Percentiles rank a stretch among this genome's conserved stretches.
These are phyloP conservation scores for Odontarrhena argentea DNA, from an alignment of 345 rosid species.

Conservation along the genomic window DNA sequence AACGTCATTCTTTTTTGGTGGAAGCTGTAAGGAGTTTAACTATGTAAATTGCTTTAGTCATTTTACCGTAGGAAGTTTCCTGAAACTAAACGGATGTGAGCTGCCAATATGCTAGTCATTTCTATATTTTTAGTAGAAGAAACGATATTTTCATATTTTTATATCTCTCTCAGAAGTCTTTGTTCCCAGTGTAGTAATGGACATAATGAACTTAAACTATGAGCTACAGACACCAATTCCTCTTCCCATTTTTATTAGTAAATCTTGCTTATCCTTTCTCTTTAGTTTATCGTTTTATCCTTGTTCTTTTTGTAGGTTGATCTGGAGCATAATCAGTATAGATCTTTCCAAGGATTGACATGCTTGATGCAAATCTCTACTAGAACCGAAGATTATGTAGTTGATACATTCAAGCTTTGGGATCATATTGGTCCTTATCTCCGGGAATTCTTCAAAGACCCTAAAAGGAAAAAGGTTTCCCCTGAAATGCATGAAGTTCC, in stretches of 20 bases:
- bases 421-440: conserved; percentile 81
- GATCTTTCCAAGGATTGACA: conserved; percentile 93
- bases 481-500: conserved; percentile 1
- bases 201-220: neutral
- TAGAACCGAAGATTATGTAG: conserved; percentile 79
- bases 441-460: conserved; percentile 88
- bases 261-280: neutral
- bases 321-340: conserved; percentile 95
- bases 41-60: conserved; percentile 5
- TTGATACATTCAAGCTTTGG: conserved; percentile 87
- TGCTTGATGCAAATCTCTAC: conserved; percentile 99
- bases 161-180: neutral
- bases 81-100: neutral
- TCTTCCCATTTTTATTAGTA: neutral
- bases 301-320: conserved; percentile 63
- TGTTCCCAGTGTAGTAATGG: neutral
- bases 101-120: neutral
- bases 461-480: conserved; percentile 83
- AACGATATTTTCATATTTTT: neutral
- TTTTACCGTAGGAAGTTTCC: neutral
- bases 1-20: neutral
- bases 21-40: conserved; percentile 8
- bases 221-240: neutral
- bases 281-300: neutral
- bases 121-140: conserved; percentile 3